phyloP scores from a whole-genome alignment of 345 rosid species.

The Viola odorata region DNA sequence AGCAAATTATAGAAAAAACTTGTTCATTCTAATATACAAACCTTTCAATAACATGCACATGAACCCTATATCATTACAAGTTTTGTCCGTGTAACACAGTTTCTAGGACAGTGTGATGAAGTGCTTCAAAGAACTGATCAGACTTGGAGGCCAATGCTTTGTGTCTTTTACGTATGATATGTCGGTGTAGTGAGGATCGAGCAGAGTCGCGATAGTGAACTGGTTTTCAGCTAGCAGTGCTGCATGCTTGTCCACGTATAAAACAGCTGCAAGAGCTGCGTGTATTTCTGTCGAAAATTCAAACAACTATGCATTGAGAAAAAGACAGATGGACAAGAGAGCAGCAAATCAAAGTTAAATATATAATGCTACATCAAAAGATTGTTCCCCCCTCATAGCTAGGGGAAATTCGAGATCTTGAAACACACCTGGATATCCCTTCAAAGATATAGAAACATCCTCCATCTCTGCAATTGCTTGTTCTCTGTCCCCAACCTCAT shows the following conservation, averaged over 20 bases:
- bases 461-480: slow-evolving; percentile 65
- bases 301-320: neutral
- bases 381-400: neutral
- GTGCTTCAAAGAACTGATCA: slow-evolving; percentile 49
- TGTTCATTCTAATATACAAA: too few species aligned
- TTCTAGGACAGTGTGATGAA: slow-evolving; percentile 48
- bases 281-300: slow-evolving; percentile 39
- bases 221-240: slow-evolving; percentile 54
- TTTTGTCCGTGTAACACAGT: neutral
- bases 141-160: slow-evolving; percentile 68
- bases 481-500: slow-evolving; percentile 50
- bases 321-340: neutral
- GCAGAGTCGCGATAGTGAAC: slow-evolving; percentile 49
- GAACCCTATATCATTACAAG: too few species aligned
- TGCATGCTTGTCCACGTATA: slow-evolving; percentile 54
- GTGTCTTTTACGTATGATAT: slow-evolving; percentile 46
- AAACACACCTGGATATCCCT: slow-evolving; percentile 51
- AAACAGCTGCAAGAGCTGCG: slow-evolving; percentile 59
- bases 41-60: too few species aligned
- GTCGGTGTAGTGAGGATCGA: slow-evolving; percentile 57
- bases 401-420: neutral
- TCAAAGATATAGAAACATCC: slow-evolving; percentile 50
- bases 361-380: neutral
- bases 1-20: too few species aligned
- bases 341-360: neutral